A percentile compares a stretch with the other conserved stretches of the same genome.
Conservation (phyloP, 352 stramenopile species). For the Phytophthora melonis region DNA sequence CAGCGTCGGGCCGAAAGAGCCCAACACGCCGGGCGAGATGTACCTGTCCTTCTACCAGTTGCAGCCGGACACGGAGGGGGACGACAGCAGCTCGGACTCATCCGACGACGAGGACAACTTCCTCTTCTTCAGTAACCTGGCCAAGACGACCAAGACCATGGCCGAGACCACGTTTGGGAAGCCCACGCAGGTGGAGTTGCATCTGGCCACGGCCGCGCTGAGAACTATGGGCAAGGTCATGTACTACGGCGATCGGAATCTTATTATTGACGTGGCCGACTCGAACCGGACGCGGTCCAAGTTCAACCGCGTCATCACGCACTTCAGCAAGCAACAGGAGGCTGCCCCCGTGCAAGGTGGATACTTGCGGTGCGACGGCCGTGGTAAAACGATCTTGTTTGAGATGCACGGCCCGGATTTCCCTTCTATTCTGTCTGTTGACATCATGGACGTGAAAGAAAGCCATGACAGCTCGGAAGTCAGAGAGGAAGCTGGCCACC, state of each 20-base stretch:
- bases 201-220: constrained; percentile 59
- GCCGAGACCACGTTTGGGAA: constrained; percentile 77
- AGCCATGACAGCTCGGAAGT: constrained; percentile 10
- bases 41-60: constrained; percentile 83
- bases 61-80: constrained; percentile 42
- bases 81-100: constrained; percentile 59
- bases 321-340: constrained; percentile 78
- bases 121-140: constrained; percentile 71
- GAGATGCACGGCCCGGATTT: constrained; percentile 73
- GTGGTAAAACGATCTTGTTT: constrained; percentile 77
- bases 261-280: constrained; percentile 85
- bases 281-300: constrained; percentile 85
- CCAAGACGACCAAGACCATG: constrained; percentile 68
- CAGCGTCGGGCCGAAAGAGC: constrained; percentile 78
- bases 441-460: constrained; percentile 45
- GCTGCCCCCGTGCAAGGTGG: constrained; percentile 62
- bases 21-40: constrained; percentile 81
- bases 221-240: constrained; percentile 73
- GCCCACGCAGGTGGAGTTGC: constrained; percentile 59
- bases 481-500: constrained; percentile 12
- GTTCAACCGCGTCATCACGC: constrained; percentile 87
- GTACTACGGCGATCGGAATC: constrained; percentile 81
- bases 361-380: constrained; percentile 80
- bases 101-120: constrained; percentile 74
- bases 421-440: constrained; percentile 59